Conservation (phyloP, 179 eudicot genomes). For the Vitellaria paradoxa region DNA sequence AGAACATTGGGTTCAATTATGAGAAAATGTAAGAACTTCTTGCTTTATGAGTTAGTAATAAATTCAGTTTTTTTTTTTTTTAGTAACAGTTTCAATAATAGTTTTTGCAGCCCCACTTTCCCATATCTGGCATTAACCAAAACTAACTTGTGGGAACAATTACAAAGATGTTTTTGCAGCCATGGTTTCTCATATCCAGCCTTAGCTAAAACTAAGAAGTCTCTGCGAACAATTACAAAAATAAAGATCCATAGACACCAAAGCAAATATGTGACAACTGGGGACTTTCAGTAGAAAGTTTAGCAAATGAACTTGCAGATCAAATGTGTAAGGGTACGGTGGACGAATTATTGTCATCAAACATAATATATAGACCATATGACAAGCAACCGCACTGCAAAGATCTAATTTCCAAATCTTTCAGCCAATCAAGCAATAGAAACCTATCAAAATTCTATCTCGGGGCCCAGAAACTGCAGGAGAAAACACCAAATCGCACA, state of each 20-base stretch:
- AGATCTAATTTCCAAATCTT: neutral
- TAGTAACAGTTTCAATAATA: neutral
- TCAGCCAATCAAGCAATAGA: constrained; percentile 27
- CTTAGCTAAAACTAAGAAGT: too few relatives aligned
- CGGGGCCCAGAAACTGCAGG: too few relatives aligned
- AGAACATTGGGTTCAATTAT: neutral
- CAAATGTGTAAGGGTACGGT: neutral
- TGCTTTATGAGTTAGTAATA: neutral
- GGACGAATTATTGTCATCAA: neutral
- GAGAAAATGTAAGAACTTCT: neutral
- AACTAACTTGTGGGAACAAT: too few relatives aligned
- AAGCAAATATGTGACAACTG: too few relatives aligned
- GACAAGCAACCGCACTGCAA: neutral
- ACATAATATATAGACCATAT: neutral
- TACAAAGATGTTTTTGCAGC: too few relatives aligned
- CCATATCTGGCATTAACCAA: too few relatives aligned
- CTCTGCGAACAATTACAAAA: too few relatives aligned
- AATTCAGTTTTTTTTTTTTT: neutral
- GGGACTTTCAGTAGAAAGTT: too few relatives aligned
- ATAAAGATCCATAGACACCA: neutral
- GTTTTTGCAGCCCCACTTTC: neutral
- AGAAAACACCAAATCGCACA: neutral
- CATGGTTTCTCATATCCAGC: too few relatives aligned
- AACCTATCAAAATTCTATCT: constrained; percentile 4
- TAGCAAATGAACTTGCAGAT: constrained; percentile 13